A percentile compares a stretch with the other conserved stretches of the same genome.
Conservation (phyloP, 225 moss, liverwort and hornwort species). For the Neckera pumila region DNA sequence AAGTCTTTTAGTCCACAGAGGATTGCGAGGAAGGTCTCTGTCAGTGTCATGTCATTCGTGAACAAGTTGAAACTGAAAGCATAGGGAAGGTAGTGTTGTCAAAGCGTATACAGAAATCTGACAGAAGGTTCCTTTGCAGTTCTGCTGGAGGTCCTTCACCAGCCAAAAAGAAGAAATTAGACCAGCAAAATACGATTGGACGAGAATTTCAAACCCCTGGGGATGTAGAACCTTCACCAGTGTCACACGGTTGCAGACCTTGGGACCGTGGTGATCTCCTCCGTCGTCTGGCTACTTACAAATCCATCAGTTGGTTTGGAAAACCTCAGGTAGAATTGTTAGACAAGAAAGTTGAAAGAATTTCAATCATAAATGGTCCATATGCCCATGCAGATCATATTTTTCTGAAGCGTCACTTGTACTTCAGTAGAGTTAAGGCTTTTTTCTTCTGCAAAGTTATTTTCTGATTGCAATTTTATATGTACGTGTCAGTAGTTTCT, state of each 20-base stretch:
- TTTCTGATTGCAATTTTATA: neutral
- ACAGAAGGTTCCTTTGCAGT: constrained; percentile 25
- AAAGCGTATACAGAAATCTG: neutral
- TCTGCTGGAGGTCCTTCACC: constrained; percentile 60
- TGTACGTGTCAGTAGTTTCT: neutral
- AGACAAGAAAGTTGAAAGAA: neutral
- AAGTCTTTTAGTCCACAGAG: neutral
- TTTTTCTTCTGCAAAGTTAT: neutral
- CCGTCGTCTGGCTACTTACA: constrained; percentile 81
- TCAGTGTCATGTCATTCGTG: neutral
- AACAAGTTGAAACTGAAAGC: neutral
- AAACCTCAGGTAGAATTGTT: constrained; percentile 64
- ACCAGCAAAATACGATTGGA: constrained; percentile 17
- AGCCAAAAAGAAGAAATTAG: constrained; percentile 20
- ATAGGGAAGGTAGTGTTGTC: neutral
- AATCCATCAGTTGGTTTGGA: constrained; percentile 98
- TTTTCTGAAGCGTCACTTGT: neutral
- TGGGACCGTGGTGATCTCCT: constrained; percentile 96
- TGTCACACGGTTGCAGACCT: constrained; percentile 67
- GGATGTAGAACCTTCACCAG: constrained; percentile 14
- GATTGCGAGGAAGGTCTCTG: neutral
- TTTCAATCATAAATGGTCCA: neutral
- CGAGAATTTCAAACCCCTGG: constrained; percentile 17
- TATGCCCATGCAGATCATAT: neutral
- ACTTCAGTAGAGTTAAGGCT: neutral